Evolutionary conservation across 2,329 filamentous ascomycete species (phyloP).

Genomic region (Ophiocordyceps camponoti-floridani): DNA sequence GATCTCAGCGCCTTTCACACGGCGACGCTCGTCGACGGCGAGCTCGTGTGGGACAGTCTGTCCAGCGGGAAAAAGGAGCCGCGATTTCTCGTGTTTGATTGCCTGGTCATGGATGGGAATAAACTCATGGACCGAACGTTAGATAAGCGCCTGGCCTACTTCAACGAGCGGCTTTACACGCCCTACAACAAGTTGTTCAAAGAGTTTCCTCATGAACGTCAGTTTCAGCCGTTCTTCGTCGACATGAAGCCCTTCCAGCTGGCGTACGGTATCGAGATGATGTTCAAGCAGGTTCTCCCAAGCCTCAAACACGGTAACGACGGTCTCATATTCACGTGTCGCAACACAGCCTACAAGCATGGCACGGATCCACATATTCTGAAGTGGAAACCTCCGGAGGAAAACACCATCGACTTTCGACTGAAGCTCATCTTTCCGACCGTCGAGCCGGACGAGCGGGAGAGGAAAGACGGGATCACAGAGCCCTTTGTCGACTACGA

Average conservation of each 20-base stretch:
- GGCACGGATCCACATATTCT: constrained; percentile 88
- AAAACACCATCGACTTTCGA: constrained; percentile 90
- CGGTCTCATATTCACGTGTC: constrained; percentile 94
- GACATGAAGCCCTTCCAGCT: constrained; percentile 83
- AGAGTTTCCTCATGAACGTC: constrained; percentile 49
- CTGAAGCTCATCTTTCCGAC: constrained; percentile 60
- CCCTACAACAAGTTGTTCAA: constrained; percentile 48
- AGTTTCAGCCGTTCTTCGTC: constrained; percentile 60
- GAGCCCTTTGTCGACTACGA: constrained; percentile 63
- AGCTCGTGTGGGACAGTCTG: constrained; percentile 74
- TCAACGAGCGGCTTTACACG: constrained; percentile 58
- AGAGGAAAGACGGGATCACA: constrained; percentile 46
- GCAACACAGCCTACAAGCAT: constrained; percentile 66
- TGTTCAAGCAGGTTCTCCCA: constrained; percentile 78
- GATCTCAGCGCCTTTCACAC: constrained; percentile 53
- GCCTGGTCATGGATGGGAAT: constrained; percentile 62
- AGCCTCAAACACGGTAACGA: constrained; percentile 84
- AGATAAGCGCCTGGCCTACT: constrained; percentile 78
- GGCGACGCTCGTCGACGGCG: constrained; percentile 76
- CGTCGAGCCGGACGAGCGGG: constrained; percentile 48
- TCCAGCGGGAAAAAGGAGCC: constrained; percentile 49
- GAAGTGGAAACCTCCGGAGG: constrained; percentile 92
- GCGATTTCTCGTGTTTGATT: constrained; percentile 87
- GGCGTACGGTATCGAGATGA: constrained; percentile 75
- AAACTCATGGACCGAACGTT: constrained; percentile 62